These are phyloP conservation scores for Chrysosporium queenslandicum DNA, from an alignment of 2,329 filamentous ascomycete species.

Conservation along the genomic window DNA sequence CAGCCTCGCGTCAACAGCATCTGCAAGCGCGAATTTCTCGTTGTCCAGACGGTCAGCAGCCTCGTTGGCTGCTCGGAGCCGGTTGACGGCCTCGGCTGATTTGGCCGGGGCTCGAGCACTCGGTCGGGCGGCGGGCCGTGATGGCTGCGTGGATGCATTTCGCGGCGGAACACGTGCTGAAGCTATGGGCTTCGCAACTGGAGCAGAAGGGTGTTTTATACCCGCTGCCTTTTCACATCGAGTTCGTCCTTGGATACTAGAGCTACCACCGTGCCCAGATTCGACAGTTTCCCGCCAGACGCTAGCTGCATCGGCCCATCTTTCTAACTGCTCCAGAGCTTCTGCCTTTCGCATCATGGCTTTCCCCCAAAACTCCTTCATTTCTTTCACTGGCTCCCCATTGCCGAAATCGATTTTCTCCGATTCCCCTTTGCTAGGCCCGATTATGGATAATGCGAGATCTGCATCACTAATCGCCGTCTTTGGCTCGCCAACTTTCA, in stretches of 20 bases:
- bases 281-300: slow-evolving; percentile 80
- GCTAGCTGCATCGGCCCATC: slow-evolving; percentile 71
- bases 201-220: slow-evolving; percentile 46
- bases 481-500: slow-evolving; percentile 89
- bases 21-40: slow-evolving; percentile 81
- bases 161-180: slow-evolving; percentile 23
- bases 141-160: slow-evolving; percentile 20
- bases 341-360: slow-evolving; percentile 91
- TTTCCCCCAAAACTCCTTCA: slow-evolving; percentile 90
- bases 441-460: slow-evolving; percentile 67
- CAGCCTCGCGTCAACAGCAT: slow-evolving; percentile 72
- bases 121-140: slow-evolving; percentile 25
- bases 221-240: slow-evolving; percentile 81
- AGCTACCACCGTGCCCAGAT: slow-evolving; percentile 71
- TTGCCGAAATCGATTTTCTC: slow-evolving; percentile 64
- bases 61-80: slow-evolving; percentile 71
- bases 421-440: slow-evolving; percentile 63
- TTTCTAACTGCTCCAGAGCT: slow-evolving; percentile 89
- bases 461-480: slow-evolving; percentile 78
- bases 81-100: slow-evolving; percentile 66
- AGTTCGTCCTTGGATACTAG: slow-evolving; percentile 74
- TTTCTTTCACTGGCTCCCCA: slow-evolving; percentile 62
- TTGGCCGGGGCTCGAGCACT: slow-evolving; percentile 27
- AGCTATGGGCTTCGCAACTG: slow-evolving; percentile 39
- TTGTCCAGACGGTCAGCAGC: slow-evolving; percentile 80